A percentile compares a stretch with the other conserved stretches of the same genome.
Evolutionary conservation across 108 stramenopile species (phyloP).

Genomic region (Discostella stelligeroides): DNA sequence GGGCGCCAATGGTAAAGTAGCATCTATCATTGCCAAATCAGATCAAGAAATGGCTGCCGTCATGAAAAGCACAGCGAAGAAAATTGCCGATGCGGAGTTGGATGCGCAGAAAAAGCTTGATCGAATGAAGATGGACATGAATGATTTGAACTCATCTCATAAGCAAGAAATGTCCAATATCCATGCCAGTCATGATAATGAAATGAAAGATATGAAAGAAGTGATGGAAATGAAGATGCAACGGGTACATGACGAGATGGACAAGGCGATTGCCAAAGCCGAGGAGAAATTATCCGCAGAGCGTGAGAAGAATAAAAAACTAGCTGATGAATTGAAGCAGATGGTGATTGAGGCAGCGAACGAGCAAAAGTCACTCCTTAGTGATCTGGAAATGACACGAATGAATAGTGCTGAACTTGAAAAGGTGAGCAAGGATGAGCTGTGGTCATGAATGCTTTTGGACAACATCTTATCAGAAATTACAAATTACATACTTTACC

Average conservation of each 20-base stretch:
- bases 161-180: slow-evolving; percentile 19
- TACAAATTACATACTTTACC: neutral
- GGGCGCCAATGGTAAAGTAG: slow-evolving; percentile 16
- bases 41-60: slow-evolving; percentile 24
- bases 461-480: neutral
- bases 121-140: slow-evolving; percentile 14
- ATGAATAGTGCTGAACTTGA: slow-evolving; percentile 18
- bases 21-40: slow-evolving; percentile 7
- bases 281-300: slow-evolving; percentile 12
- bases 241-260: slow-evolving; percentile 13
- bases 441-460: neutral
- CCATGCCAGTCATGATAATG: neutral
- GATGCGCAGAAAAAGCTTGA: slow-evolving; percentile 4
- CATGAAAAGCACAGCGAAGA: slow-evolving; percentile 9
- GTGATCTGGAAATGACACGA: slow-evolving; percentile 16
- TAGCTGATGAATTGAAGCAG: neutral
- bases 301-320: slow-evolving; percentile 10
- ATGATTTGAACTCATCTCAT: slow-evolving; percentile 7
- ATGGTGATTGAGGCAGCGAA: slow-evolving; percentile 11
- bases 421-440: slow-evolving; percentile 18
- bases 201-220: slow-evolving; percentile 8
- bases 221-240: slow-evolving; percentile 8
- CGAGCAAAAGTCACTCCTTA: slow-evolving; percentile 14
- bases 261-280: slow-evolving; percentile 13
- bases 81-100: neutral